Base-by-base conservation (phyloP, 441 rosid species). In the Oxalis stricta region DNA sequence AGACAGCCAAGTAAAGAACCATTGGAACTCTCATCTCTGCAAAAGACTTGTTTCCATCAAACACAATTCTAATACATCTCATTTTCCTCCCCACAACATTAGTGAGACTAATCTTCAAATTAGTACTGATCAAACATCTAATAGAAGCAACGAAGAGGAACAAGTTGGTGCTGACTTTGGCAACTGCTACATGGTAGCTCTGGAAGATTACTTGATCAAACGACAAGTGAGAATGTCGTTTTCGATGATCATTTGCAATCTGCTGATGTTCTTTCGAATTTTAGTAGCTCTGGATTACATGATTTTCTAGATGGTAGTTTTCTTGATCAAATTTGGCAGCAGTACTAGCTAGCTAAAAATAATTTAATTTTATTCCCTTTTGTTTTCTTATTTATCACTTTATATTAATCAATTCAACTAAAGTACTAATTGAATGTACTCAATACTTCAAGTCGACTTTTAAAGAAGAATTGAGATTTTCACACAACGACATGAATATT, bases 1-100 rank as follows among this genome's bases (percentile, higher is more conserved):
- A 23, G 56, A 57, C 37, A 50, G 44, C 46, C 64, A 59, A 52
- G 58, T 59, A 6, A 59, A 59, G 52, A 59, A 59, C 53, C 49
- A 46, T 38, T 59, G 62, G 62, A 57, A 57, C 42, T 43, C 46
- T 18, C 56, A 10, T 32, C 48, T 57, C 13, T 1, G 37, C 41
- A 50, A 57, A 50, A 50, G 24, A 37, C 48, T 46, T 2, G 68
- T 56, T 20, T 47, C 49, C 3, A 31, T 44, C 5, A 8, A 38
- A 30, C 11, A 35, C 11, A 32, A 19, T 10, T 18, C 29, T 38
- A 44, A 51, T 11, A 33, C 16, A n/a, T n/a, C n/a, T n/a, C n/a
- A n/a, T n/a, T 17, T 8, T 7, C 20, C 10, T 29, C 40, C 33
- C 45, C 20, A 9, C 56, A 1, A 22, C n/a, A n/a, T n/a, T n/a